These are phyloP conservation scores for Coemansia sp. DNA, from an alignment of 192 early-diverging fungal genomes.

Conservation along the genomic window DNA sequence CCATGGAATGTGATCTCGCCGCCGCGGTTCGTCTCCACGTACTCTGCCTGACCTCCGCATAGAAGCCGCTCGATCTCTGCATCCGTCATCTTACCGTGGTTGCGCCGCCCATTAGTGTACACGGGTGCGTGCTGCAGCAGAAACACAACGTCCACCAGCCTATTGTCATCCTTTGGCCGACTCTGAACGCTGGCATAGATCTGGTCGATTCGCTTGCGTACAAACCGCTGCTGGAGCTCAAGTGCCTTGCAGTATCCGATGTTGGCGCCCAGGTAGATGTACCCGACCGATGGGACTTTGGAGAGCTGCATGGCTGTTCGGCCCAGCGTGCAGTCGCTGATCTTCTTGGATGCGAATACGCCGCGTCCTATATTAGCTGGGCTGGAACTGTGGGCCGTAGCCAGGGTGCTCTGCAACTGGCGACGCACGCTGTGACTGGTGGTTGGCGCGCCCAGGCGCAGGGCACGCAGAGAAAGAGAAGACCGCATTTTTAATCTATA, in stretches of 20 bases:
- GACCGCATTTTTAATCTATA: neutral
- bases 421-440: neutral
- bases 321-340: constrained; percentile 29
- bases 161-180: neutral
- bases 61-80: constrained; percentile 56
- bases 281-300: constrained; percentile 41
- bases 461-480: neutral
- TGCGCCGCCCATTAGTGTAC: constrained; percentile 87
- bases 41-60: constrained; percentile 22
- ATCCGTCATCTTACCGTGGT: constrained; percentile 58
- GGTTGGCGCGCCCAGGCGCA: too few relatives aligned
- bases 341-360: constrained; percentile 14
- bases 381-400: neutral
- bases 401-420: neutral
- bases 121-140: constrained; percentile 85
- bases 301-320: constrained; percentile 26
- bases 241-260: constrained; percentile 63
- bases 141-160: constrained; percentile 57
- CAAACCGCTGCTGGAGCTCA: constrained; percentile 61
- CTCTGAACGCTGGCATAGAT: constrained; percentile 15
- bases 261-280: constrained; percentile 42
- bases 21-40: constrained; percentile 72
- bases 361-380: neutral
- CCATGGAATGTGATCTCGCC: constrained; percentile 98
- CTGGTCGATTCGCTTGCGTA: constrained; percentile 56